Percentiles rank a stretch among this genome's conserved stretches.
phyloP scores from a whole-genome alignment of 2,329 filamentous ascomycete species.

The Stemphylium lycopersici region DNA sequence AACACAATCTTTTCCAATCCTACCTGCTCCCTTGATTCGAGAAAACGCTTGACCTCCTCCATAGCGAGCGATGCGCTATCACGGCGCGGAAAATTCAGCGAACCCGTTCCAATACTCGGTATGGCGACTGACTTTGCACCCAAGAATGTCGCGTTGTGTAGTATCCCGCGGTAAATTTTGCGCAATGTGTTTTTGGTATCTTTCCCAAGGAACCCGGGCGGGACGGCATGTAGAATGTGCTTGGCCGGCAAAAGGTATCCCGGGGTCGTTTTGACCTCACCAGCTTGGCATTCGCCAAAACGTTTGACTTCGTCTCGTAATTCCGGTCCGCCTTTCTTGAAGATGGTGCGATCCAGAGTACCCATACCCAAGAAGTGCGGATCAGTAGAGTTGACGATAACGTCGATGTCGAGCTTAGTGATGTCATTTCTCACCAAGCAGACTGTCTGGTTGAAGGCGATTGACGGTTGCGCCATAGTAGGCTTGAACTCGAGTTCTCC shows the following conservation, averaged over 20 bases:
- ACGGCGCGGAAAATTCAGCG: constrained; percentile 34
- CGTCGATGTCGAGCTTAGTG: constrained; percentile 39
- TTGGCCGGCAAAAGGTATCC: constrained; percentile 39
- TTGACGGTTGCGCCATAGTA: constrained; percentile 31
- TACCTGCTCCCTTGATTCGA: constrained; percentile 30
- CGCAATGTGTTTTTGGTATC: constrained; percentile 34
- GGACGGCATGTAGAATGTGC: constrained; percentile 39
- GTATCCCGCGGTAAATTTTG: constrained; percentile 36
- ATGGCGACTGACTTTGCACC: constrained; percentile 41
- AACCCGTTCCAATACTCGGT: constrained; percentile 42
- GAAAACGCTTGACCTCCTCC: constrained; percentile 41
- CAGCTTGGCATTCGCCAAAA: constrained; percentile 34
- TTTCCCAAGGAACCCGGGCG: constrained; percentile 30
- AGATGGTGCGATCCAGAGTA: constrained; percentile 39
- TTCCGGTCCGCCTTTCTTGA: constrained; percentile 35
- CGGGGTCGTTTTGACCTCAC: constrained; percentile 35
- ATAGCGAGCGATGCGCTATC: constrained; percentile 41
- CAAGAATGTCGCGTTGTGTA: constrained; percentile 31
- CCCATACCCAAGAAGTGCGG: constrained; percentile 34
- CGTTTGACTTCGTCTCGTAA: constrained; percentile 29
- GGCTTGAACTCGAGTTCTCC: constrained; percentile 30
- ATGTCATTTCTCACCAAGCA: constrained; percentile 43
- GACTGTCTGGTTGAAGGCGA: constrained; percentile 35
- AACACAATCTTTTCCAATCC: constrained; percentile 41
- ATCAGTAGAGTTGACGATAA: constrained; percentile 44